phyloP scores from a whole-genome alignment of 2,329 filamentous ascomycete genomes.

The Alternaria burnsii region DNA sequence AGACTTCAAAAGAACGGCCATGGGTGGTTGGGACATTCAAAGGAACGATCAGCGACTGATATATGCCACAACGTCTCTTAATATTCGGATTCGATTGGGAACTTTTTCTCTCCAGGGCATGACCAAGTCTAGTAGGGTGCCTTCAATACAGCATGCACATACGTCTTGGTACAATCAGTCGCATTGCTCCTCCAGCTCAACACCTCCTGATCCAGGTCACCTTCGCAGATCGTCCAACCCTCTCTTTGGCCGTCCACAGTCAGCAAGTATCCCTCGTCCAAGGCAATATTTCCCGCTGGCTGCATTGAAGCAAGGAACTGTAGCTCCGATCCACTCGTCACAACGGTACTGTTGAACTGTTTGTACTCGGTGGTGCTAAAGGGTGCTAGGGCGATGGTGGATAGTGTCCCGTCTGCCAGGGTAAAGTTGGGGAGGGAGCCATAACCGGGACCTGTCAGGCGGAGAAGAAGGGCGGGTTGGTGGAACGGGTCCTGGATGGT shows the following conservation, averaged over 20 bases:
- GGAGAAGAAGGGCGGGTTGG: constrained; percentile 47
- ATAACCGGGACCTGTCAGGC: constrained; percentile 51
- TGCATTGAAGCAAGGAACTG: constrained; percentile 44
- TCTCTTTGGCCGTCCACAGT: constrained; percentile 46
- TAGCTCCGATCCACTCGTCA: constrained; percentile 38
- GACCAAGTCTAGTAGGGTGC: constrained; percentile 47
- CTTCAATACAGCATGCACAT: constrained; percentile 50
- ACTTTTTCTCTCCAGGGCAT: rapidly evolving
- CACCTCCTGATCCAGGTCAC: constrained; percentile 40
- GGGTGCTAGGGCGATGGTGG: constrained; percentile 39
- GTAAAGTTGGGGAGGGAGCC: constrained; percentile 52
- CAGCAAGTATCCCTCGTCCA: constrained; percentile 50
- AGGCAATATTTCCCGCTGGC: constrained; percentile 43
- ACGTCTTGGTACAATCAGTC: constrained; percentile 46
- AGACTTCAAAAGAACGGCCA: background rate
- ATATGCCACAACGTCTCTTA: background rate
- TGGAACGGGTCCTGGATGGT: constrained; percentile 44
- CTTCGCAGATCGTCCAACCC: constrained; percentile 53
- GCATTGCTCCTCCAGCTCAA: constrained; percentile 51
- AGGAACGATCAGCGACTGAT: no score
- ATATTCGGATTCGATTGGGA: background rate
- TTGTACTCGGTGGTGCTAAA: constrained; percentile 35
- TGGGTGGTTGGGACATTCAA: background rate
- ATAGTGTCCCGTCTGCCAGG: constrained; percentile 44
- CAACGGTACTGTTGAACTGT: constrained; percentile 44